These are phyloP conservation scores for Fistulifera solaris DNA, from an alignment of 108 stramenopile species.

Conservation along the genomic window DNA sequence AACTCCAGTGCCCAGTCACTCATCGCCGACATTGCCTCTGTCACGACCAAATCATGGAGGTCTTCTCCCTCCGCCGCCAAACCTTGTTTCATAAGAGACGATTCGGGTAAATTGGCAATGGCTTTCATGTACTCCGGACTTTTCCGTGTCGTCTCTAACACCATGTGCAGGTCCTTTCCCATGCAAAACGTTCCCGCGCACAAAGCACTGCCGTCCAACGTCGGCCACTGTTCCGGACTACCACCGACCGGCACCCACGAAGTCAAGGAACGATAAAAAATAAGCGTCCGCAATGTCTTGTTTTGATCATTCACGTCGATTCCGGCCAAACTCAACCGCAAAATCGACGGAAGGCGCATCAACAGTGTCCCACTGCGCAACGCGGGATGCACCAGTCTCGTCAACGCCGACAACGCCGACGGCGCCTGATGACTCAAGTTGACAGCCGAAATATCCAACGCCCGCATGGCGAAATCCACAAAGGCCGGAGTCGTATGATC, in stretches of 20 bases:
- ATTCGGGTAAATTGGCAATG: slow-evolving; percentile 40
- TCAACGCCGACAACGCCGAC: slow-evolving; percentile 66
- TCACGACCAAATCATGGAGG: slow-evolving; percentile 22
- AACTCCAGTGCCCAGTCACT: slow-evolving; percentile 76
- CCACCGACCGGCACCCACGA: slow-evolving; percentile 80
- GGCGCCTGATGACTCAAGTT: slow-evolving; percentile 85
- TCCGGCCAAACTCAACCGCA: slow-evolving; percentile 73
- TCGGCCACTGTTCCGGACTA: slow-evolving; percentile 17
- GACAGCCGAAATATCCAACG: slow-evolving; percentile 71
- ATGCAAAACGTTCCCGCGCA: slow-evolving; percentile 34
- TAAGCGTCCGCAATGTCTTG: slow-evolving; percentile 77
- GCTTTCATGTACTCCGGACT: slow-evolving; percentile 44
- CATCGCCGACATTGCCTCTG: slow-evolving; percentile 60
- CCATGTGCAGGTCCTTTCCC: slow-evolving; percentile 37
- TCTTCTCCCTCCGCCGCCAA: slow-evolving; percentile 13
- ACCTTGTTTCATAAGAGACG: slow-evolving; percentile 47
- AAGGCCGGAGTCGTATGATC: slow-evolving; percentile 54
- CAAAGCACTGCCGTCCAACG: not conserved
- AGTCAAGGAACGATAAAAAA: slow-evolving; percentile 68
- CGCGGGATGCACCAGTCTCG: slow-evolving; percentile 56
- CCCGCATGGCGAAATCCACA: slow-evolving; percentile 76
- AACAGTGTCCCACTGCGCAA: slow-evolving; percentile 52
- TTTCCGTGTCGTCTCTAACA: slow-evolving; percentile 23
- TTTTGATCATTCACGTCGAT: slow-evolving; percentile 87
- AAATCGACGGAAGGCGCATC: slow-evolving; percentile 56